phyloP scores from a whole-genome alignment of 2,329 filamentous ascomycete genomes.

The Penicillium sp. region DNA sequence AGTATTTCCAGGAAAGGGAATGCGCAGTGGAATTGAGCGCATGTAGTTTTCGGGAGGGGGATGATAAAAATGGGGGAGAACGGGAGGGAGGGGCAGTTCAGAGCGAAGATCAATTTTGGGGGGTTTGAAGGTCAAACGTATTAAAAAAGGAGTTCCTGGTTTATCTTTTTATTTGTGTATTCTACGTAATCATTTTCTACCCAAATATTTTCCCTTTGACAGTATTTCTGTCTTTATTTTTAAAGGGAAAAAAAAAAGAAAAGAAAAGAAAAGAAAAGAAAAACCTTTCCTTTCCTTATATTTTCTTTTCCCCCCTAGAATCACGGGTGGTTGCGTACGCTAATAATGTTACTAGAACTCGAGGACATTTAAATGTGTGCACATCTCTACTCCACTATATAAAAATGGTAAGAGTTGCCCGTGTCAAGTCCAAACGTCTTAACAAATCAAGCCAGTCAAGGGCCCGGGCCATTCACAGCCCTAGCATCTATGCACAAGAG shows the following conservation, averaged over 20 bases:
- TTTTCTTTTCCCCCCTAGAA: conserved; percentile 8
- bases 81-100: conserved; percentile 14
- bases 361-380: conserved; percentile 10
- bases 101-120: conserved; percentile 21
- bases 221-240: neutral
- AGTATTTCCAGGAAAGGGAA: neutral
- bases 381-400: conserved; percentile 3
- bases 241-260: neutral
- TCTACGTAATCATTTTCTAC: conserved; percentile 3
- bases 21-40: neutral
- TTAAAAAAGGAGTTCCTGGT: conserved; percentile 5
- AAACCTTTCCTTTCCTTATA: neutral
- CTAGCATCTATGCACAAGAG: conserved; percentile 8
- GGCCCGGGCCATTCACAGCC: neutral
- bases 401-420: neutral
- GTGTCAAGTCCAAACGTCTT: neutral
- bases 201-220: neutral
- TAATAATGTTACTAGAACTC: neutral
- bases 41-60: conserved; percentile 5
- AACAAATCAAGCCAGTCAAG: neutral
- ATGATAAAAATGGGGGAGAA: conserved; percentile 13
- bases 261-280: too few species aligned
- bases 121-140: conserved; percentile 12
- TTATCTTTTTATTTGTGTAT: neutral
- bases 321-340: conserved; percentile 20